Base-by-base conservation (phyloP, 139 green algal genomes). In the Picochlorum sp. region DNA sequence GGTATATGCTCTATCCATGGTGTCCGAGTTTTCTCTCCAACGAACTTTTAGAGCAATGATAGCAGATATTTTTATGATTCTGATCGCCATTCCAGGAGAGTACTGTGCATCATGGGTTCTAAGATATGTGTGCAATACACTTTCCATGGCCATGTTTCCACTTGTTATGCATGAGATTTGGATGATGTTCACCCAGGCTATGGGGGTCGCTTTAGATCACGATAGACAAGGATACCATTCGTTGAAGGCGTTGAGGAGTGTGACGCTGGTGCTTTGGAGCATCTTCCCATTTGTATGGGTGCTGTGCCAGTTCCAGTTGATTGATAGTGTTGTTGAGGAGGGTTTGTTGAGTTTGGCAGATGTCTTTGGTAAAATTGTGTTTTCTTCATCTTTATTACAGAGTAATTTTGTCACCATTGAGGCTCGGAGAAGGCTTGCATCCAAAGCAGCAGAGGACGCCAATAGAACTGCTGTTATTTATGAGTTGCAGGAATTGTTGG, bases 31-130 rank as follows among this genome's bases (percentile, higher is more conserved):
- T 34, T 41, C 41, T 23, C 23, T 34, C 6, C 34, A 51, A 23
- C 62, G 41, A 16, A 60, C 55, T 3, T 30, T 34, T 23, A 56
- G 54, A 5, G 67, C 68, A 3, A 60, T 82, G n/a, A 49, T 18
- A 2, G 31, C 69, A 21, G 76, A 85, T 52, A 47, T 84, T 8
- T 10, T 75, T 13, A 84, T 85, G 78, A 69, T 85, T n/a, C 37
- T 63, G 3, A 69, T 58, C 3, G 59, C 63, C 7, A 64, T 77
- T 13, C 70, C 70, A 8, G 70, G 70, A n/a, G 70, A 77, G 58
- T 63, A 72, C 13, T 49, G 65, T 30, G 31, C 45, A 41, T 57
- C 52, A 51, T 73, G 64, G 64, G 34, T 56, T 49, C 47, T 54
- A 10, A 57, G 70, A 21, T 77, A 63, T 57, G 51, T 73, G 3